Evolutionary conservation across 2,329 filamentous ascomycete species (phyloP), one percentile per base, ranked within the genome.

Genomic region (Metarhizium anisopliae): DNA sequence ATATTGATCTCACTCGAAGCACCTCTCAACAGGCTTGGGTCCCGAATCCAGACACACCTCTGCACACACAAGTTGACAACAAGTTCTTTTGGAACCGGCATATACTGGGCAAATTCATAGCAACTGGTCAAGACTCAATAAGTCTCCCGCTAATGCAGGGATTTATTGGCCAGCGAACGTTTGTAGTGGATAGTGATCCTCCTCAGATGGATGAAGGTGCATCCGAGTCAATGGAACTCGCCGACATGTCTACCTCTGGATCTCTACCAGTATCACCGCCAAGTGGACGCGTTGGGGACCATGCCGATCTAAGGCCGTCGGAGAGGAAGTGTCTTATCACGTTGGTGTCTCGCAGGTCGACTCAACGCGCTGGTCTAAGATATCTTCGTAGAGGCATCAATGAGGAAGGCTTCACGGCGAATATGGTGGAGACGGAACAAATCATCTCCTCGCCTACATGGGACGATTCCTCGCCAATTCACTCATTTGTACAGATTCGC

Each of bases 361-460:
- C 87, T 25, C 89, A 93, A 64, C 82, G 94, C 47, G 91, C 93
- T 20, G 94, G 94, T 2, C 74, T 97, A 32, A 84, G 94, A 54
- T 99, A 99, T 70, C 77, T 96, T 3, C 86, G 94, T 10, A 85
- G 94, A 30, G 94, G 94, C 6, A 83, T 96, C 25, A 91, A 99
- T 62, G 91, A 97, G 57, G 84, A 92, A 57, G 94, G 94, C 0
- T 85, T 89, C 63, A 85, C 88, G 4, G 94, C 94, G 18, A 99
- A 99, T 66, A 85, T 80, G 32, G 93, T 97, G 20, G 94, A 99
- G 73, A 96, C 93, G 0, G 94, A 99, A 67, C 94, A 99, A 70
- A 87, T 99, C 10, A 77, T 99, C 2, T 94, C 90, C 0, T 80
- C 82, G 0, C 76, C 84, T 2, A 77, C 78, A 1, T 92, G 88